Percentiles rank a stretch among this genome's conserved stretches.
phyloP scores from a whole-genome alignment of 495 filamentous ascomycete genomes.

The Niebla homalea region DNA sequence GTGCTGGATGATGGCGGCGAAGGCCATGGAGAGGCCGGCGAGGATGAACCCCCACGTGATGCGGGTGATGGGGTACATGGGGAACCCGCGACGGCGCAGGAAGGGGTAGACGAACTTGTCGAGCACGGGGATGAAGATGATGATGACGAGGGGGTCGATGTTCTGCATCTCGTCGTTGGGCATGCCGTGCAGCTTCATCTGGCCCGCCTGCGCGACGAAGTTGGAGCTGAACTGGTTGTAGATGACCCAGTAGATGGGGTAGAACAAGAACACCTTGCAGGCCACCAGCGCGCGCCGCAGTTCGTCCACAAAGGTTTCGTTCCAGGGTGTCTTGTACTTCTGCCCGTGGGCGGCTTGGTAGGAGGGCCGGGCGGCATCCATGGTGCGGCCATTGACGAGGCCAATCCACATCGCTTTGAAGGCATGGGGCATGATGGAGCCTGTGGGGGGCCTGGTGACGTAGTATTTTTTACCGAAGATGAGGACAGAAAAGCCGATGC shows the following conservation, averaged over 20 bases:
- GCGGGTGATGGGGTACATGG: slow-evolving; percentile 60
- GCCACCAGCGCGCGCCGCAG: slow-evolving; percentile 44
- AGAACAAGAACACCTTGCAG: slow-evolving; percentile 48
- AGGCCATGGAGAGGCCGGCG: slow-evolving; percentile 49
- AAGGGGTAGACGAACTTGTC: slow-evolving; percentile 57
- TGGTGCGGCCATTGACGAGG: slow-evolving; percentile 20
- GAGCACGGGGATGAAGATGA: slow-evolving; percentile 68
- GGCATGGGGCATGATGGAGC: slow-evolving; percentile 47
- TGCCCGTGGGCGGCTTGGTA: slow-evolving; percentile 37
- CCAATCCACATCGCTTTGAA: slow-evolving; percentile 50
- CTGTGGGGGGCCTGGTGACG: slow-evolving; percentile 48
- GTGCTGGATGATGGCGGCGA: slow-evolving; percentile 50
- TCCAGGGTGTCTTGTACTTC: slow-evolving; percentile 33
- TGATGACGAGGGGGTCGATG: slow-evolving; percentile 59
- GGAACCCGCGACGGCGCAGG: slow-evolving; percentile 46
- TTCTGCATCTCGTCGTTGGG: slow-evolving; percentile 73
- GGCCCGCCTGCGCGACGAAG: slow-evolving; percentile 49
- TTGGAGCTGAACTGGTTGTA: slow-evolving; percentile 47
- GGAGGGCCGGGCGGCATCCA: slow-evolving; percentile 44
- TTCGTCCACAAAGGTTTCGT: slow-evolving; percentile 52
- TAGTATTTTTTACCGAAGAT: slow-evolving; percentile 44
- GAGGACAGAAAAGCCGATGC: slow-evolving; percentile 38
- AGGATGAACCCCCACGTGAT: slow-evolving; percentile 56
- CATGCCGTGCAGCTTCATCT: slow-evolving; percentile 54
- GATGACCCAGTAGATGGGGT: slow-evolving; percentile 48